These are phyloP conservation scores for Gnetum montanum DNA, from an alignment of 75 land plant species.

Conservation along the genomic window DNA sequence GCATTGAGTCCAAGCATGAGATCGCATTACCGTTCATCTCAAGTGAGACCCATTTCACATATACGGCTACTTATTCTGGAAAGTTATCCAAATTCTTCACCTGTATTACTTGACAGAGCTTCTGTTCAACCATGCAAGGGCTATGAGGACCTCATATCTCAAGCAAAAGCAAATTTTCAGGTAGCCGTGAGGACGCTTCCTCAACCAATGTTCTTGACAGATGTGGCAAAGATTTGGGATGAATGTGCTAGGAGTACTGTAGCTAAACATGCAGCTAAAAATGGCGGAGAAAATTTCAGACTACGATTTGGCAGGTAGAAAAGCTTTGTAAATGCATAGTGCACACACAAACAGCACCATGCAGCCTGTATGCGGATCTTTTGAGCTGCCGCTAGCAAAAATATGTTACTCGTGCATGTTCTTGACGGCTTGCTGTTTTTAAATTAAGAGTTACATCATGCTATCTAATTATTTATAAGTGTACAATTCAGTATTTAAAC, in stretches of 20 bases:
- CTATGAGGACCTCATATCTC: conserved; percentile 46
- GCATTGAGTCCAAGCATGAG: conserved; percentile 66
- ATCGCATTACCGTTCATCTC: conserved; percentile 45
- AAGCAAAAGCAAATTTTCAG: conserved; percentile 56
- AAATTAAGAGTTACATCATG: too few relatives aligned
- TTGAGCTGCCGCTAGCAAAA: too few relatives aligned
- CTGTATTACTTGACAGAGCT: conserved; percentile 61
- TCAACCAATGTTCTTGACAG: conserved; percentile 63
- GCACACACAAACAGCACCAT: background rate
- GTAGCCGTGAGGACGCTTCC: conserved; percentile 56
- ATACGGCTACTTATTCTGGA: conserved; percentile 75
- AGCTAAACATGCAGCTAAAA: conserved; percentile 52
- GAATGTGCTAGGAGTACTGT: conserved; percentile 65
- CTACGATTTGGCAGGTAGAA: conserved; percentile 79
- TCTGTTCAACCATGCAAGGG: conserved; percentile 48
- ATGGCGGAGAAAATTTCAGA: conserved; percentile 86
- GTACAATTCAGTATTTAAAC: too few relatives aligned
- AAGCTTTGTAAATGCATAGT: conserved; percentile 39
- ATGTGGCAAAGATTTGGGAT: conserved; percentile 87
- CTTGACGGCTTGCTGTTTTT: too few relatives aligned
- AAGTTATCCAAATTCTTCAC: conserved; percentile 82
- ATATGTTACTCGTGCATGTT: too few relatives aligned
- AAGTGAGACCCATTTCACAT: conserved; percentile 65
- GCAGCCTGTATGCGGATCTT: background rate
- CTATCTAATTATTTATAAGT: too few relatives aligned